Evolutionary conservation across 306 rosid species (phyloP), one percentile per base, ranked within the genome.

Genomic region (Casuarina glauca): DNA sequence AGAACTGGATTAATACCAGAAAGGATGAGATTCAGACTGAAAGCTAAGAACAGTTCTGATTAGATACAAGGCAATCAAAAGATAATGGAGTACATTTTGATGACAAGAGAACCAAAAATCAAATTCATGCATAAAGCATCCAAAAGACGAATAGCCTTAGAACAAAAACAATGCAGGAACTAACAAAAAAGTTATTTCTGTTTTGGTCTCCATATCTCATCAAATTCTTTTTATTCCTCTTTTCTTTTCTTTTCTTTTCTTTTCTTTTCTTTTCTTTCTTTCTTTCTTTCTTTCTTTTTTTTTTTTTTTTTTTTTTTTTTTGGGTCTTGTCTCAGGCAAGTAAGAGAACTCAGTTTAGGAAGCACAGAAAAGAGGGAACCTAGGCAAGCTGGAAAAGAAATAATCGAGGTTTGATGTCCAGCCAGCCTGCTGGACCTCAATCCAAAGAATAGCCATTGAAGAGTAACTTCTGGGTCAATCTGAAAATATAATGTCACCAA

Each of bases 381-480:
- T 26, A 20, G 5, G 26, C 26, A 58, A 58, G 38, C 26, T 20
- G 39, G 64, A 17, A 46, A 78, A 60, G 32, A 71, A 39, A 70
- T 12, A 9, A 48, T 54, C 45, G 17, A 20, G 20, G 15, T 16
- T 52, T 38, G 6, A 76, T 4, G 3, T 36, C 19, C 38, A 75
- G 4, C 16, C 63, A 78, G 62, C 67, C 52, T 44, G 73, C 44
- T 52, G 51, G 12, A 51, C 68, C 77, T 26, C 32, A 61, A 61
- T 41, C 77, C 49, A 19, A 78, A 55, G 72, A 70, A 48, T 48
- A 69, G 75, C 71, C 26, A 71, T 60, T 45, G 43, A 70, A 68
- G 8, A 70, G 44, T 7, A 20, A 35, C 6, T 58, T 71, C 48
- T 36, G 66, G n/a, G 13, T 12, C 20, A 19, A 26, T 49, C 19